A percentile compares a stretch with the other conserved stretches of the same genome.
phyloP scores from a whole-genome alignment of 1,284 basidiomycete genomes.

The Ceratobasidium sp. region DNA sequence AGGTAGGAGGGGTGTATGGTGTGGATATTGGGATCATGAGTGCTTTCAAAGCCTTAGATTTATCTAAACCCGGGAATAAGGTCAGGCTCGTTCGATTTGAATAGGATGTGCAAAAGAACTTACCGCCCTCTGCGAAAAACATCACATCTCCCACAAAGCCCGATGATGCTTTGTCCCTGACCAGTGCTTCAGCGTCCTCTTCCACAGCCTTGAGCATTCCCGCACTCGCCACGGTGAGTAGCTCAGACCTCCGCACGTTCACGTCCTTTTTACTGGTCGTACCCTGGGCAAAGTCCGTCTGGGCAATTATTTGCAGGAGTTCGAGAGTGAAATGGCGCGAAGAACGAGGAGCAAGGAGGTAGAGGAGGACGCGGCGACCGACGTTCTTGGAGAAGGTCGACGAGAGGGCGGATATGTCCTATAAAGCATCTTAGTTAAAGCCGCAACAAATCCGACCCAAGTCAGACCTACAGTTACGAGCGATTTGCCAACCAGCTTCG shows the following conservation, averaged over 20 bases:
- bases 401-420: slow-evolving; percentile 60
- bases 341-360: slow-evolving; percentile 81
- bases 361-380: slow-evolving; percentile 76
- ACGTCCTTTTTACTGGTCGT: slow-evolving; percentile 84
- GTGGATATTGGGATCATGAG: slow-evolving; percentile 67
- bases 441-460: slow-evolving; percentile 48
- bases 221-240: slow-evolving; percentile 74
- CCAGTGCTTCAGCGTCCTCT: slow-evolving; percentile 65
- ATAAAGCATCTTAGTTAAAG: neutral
- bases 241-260: slow-evolving; percentile 69
- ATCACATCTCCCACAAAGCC: slow-evolving; percentile 81
- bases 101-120: slow-evolving; percentile 49
- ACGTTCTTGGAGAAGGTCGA: slow-evolving; percentile 50
- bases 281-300: slow-evolving; percentile 71
- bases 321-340: slow-evolving; percentile 85
- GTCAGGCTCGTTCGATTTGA: neutral
- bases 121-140: slow-evolving; percentile 83
- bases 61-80: slow-evolving; percentile 63
- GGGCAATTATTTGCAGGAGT: slow-evolving; percentile 71
- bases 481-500: slow-evolving; percentile 83
- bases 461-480: slow-evolving; percentile 68
- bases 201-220: slow-evolving; percentile 73
- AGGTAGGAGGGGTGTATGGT: slow-evolving; percentile 61
- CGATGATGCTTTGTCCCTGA: slow-evolving; percentile 80
- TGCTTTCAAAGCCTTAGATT: slow-evolving; percentile 67